These are phyloP conservation scores for Cutaneotrichosporon daszewskae DNA, from an alignment of 1,284 basidiomycete genomes.

Conservation along the genomic window DNA sequence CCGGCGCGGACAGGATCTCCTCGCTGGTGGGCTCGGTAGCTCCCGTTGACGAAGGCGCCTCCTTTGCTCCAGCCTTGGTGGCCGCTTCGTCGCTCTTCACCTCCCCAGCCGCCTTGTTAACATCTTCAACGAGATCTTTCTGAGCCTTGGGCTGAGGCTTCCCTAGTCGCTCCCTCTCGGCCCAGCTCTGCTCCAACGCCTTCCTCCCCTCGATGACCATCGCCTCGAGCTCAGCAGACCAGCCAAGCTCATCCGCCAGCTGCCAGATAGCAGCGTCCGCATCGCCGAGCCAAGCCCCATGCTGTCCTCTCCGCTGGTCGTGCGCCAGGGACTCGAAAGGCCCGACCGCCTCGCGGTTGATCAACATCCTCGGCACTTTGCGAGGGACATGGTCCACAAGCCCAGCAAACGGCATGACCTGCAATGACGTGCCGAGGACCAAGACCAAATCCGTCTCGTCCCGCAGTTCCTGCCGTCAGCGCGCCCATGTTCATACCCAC, in stretches of 20 bases:
- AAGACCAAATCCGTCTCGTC: conserved; percentile 81
- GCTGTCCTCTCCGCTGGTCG: conserved; percentile 20
- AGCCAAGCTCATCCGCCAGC: conserved; percentile 40
- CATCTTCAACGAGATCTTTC: no score
- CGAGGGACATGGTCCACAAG: conserved; percentile 49
- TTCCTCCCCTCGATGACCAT: conserved; percentile 26
- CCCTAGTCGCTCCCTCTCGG: conserved; percentile 4
- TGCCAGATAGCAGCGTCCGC: conserved; percentile 37
- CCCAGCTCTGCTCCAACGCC: conserved; percentile 30
- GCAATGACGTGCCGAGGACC: conserved; percentile 79
- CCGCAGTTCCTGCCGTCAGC: conserved; percentile 10
- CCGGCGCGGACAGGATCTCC: no score
- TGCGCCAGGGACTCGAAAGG: conserved; percentile 23
- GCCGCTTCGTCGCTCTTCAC: no score
- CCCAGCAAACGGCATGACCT: conserved; percentile 55
- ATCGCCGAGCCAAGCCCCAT: conserved; percentile 46
- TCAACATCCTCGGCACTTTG: conserved; percentile 50
- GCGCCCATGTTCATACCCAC: not conserved
- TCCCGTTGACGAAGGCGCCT: no score
- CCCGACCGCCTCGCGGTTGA: conserved; percentile 55
- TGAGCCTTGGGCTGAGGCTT: not conserved
- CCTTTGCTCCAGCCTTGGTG: no score
- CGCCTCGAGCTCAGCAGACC: conserved; percentile 39
- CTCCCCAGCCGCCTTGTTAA: no score
- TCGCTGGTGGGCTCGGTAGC: no score